phyloP scores from a whole-genome alignment of 2,329 filamentous ascomycete species.

The Trichothecium sympodiale region DNA sequence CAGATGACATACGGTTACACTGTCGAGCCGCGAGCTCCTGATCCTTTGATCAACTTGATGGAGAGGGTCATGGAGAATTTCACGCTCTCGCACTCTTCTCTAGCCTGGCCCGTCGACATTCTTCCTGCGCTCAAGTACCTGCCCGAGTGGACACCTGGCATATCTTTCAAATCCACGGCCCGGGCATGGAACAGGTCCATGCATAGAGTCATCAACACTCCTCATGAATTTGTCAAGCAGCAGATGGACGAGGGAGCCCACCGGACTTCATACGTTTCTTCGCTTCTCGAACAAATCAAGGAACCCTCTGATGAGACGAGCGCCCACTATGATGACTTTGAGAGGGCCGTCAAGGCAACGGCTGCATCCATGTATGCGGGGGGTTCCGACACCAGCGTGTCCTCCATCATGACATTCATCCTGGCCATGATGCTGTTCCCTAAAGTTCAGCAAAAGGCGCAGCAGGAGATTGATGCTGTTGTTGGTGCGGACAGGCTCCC shows the following conservation, averaged over 20 bases:
- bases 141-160: conserved; percentile 17
- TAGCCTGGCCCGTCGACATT: conserved; percentile 21
- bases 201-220: conserved; percentile 10
- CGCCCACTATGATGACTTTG: conserved; percentile 5
- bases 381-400: conserved; percentile 19
- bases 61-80: conserved; percentile 18
- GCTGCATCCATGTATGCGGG: conserved; percentile 17
- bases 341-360: conserved; percentile 12
- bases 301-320: conserved; percentile 2
- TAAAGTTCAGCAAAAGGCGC: conserved; percentile 11
- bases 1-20: conserved; percentile 11
- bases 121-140: conserved; percentile 18
- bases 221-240: conserved; percentile 17
- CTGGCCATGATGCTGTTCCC: conserved; percentile 14
- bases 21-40: conserved; percentile 10
- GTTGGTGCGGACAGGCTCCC: conserved; percentile 17
- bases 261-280: conserved; percentile 15
- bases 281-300: conserved; percentile 10
- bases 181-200: conserved; percentile 12
- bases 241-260: conserved; percentile 13
- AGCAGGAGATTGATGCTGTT: conserved; percentile 14
- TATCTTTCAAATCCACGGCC: conserved; percentile 17
- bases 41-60: conserved; percentile 17
- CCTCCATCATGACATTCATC: conserved; percentile 18
- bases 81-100: conserved; percentile 14